These are phyloP conservation scores for Adansonia gregorii DNA, from an alignment of 441 rosid species.

Conservation along the genomic window DNA sequence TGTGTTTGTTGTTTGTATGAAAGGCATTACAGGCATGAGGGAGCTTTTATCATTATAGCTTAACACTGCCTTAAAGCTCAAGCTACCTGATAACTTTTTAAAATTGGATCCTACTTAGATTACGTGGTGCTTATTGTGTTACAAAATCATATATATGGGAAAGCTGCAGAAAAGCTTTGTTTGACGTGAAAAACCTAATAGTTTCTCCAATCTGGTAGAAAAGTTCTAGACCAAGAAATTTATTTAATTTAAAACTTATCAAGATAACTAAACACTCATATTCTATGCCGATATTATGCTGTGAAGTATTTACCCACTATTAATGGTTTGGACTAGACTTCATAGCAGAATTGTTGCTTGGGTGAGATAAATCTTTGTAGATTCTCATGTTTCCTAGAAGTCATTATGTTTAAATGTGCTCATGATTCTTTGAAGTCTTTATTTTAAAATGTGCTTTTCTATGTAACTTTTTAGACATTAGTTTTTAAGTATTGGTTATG, in stretches of 20 bases:
- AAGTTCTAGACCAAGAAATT: neutral
- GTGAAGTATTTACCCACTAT: neutral
- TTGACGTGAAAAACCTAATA: neutral
- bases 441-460: neutral
- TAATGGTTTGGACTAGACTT: neutral
- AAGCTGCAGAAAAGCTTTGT: neutral
- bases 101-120: neutral
- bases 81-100: neutral
- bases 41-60: neutral
- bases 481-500: constrained; percentile 11
- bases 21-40: constrained; percentile 14
- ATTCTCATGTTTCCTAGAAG: neutral
- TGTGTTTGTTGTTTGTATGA: neutral
- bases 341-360: neutral
- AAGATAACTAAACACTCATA: neutral
- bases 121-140: neutral
- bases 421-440: neutral
- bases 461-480: neutral
- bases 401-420: neutral
- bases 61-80: neutral
- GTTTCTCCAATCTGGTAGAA: neutral
- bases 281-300: neutral
- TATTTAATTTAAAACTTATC: neutral
- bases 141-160: neutral
- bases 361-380: neutral